A percentile compares a stretch with the other conserved stretches of the same genome.
Evolutionary conservation across 345 rosid species (phyloP).

Genomic region (Euclidium syriacum): DNA sequence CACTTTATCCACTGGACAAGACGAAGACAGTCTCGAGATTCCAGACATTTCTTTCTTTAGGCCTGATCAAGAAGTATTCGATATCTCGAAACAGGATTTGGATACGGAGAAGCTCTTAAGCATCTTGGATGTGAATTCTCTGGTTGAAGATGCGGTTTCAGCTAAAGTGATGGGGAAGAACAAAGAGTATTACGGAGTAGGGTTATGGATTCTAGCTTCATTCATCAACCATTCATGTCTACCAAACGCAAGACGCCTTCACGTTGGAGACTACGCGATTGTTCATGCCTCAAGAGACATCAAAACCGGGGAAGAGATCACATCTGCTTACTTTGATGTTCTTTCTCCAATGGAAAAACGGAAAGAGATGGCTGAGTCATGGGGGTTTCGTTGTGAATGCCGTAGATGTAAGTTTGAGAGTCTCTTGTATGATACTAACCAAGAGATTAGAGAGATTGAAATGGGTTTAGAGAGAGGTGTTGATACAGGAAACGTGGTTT

Average conservation of each 20-base stretch:
- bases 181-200: slow-evolving; percentile 69
- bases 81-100: slow-evolving; percentile 22
- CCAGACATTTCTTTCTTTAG: slow-evolving; percentile 57
- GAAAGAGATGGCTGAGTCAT: slow-evolving; percentile 50
- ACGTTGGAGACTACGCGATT: slow-evolving; percentile 58
- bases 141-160: slow-evolving; percentile 73
- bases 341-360: slow-evolving; percentile 48
- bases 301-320: slow-evolving; percentile 79
- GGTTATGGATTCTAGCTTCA: slow-evolving; percentile 69
- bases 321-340: slow-evolving; percentile 63
- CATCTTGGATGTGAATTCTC: slow-evolving; percentile 79
- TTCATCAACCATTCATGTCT: slow-evolving; percentile 82
- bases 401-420: slow-evolving; percentile 68
- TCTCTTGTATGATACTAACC: slow-evolving; percentile 30
- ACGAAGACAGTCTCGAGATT: slow-evolving; percentile 45
- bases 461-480: slow-evolving; percentile 51
- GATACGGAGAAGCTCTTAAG: slow-evolving; percentile 48
- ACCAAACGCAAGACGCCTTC: slow-evolving; percentile 69
- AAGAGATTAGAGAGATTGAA: slow-evolving; percentile 52
- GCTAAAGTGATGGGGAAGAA: slow-evolving; percentile 76
- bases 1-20: slow-evolving; percentile 52
- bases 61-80: slow-evolving; percentile 39
- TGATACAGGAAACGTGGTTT: slow-evolving; percentile 49
- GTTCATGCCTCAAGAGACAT: slow-evolving; percentile 76
- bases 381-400: slow-evolving; percentile 77